Evolutionary conservation across 768 basidiomycete genomes (phyloP), one percentile per base, ranked within the genome.

Genomic region (Rhodotorula taiwanensis): DNA sequence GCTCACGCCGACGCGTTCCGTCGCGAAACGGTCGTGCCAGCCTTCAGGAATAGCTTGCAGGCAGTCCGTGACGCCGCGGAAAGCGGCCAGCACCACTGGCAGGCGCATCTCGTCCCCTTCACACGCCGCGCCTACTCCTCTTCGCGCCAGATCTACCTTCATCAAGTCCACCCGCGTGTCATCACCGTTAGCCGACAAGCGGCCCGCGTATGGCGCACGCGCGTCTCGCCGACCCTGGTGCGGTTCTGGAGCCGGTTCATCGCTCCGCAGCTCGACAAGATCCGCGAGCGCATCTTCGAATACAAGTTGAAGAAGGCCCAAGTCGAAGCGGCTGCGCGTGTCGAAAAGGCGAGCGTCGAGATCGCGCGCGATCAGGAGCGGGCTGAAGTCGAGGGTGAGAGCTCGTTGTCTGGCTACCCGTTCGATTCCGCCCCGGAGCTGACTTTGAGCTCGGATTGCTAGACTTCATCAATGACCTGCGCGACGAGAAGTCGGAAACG

Each of bases 241-340:
- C 53, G 71, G 8, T 71, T 73, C 64, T 70, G 70, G 54, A 64
- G 59, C 43, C 49, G 60, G 33, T 73, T 71, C 60, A 63, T 73
- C 52, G 62, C 60, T 9, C 72, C 72, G 11, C 72, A 73, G 61
- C 36, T 72, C 21, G 70, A 63, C 59, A 72, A 72, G 66, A 70
- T 73, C 53, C 47, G 53, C 18, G 72, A 71, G 43, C 50, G 68
- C 23, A 66, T 70, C 41, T 73, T 66, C 30, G 71, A 72, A 58
- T 69, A 71, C 63, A 67, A 64, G 62, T 55, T 58, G 21, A 66
- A 71, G 55, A 58, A 64, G 36, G 66, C 55, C 8, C 52, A 33
- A 31, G 42, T 44, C 20, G 72, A 71, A 23, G 70, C 69, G 28
- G 27, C 62, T 18, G 54, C 60, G 41, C 42, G 64, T 16, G 63